phyloP scores from a whole-genome alignment of 2,329 filamentous ascomycete species.

The Aureobasidium melanogenum region DNA sequence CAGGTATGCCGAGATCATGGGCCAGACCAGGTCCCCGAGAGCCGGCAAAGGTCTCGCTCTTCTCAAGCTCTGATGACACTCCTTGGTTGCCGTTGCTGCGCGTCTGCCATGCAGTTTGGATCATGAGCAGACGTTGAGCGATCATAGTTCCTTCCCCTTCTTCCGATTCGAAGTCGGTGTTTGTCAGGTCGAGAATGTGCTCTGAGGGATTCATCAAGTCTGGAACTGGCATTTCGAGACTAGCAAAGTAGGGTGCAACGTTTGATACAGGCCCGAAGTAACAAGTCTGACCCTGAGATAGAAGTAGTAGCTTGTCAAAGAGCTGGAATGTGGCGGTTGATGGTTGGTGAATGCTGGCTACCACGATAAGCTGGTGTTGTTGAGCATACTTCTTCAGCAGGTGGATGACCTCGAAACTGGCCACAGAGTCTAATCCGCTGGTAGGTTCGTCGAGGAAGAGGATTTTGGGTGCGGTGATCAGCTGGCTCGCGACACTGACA shows the following conservation, averaged over 20 bases:
- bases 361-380: constrained; percentile 32
- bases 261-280: constrained; percentile 56
- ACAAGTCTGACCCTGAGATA: constrained; percentile 59
- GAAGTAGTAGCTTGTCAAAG: constrained; percentile 65
- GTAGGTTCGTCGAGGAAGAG: constrained; percentile 77
- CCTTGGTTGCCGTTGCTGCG: not conserved
- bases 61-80: not conserved
- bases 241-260: constrained; percentile 52
- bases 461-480: constrained; percentile 69
- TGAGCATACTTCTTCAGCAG: constrained; percentile 57
- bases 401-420: constrained; percentile 63
- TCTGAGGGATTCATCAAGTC: constrained; percentile 66
- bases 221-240: constrained; percentile 52
- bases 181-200: constrained; percentile 65
- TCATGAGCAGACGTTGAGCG: constrained; percentile 21
- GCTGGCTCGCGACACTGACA: constrained; percentile 66
- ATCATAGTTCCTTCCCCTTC: constrained; percentile 17
- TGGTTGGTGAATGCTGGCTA: constrained; percentile 70
- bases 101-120: constrained; percentile 15
- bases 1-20: not conserved
- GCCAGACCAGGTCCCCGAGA: not conserved
- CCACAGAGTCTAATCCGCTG: constrained; percentile 67
- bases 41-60: not conserved
- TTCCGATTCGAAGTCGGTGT: constrained; percentile 57
- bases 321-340: constrained; percentile 67